Conservation (phyloP, 106 monocot species). For the Allium cepa region DNA sequence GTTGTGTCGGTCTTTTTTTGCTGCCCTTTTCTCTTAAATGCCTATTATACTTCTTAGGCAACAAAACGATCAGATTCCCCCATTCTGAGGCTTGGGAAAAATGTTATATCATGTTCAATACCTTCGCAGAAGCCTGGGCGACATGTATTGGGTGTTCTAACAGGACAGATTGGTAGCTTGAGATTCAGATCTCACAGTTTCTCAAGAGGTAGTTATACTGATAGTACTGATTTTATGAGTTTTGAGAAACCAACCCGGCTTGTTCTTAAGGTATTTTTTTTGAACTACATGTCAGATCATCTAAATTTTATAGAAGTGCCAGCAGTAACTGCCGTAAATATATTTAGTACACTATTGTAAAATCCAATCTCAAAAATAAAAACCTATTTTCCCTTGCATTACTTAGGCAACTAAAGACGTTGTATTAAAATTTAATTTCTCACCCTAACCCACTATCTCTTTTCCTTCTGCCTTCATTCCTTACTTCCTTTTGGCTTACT, state of each 20-base stretch:
- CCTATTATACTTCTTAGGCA: constrained; percentile 29
- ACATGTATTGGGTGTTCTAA: constrained; percentile 91
- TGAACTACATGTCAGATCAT: background rate
- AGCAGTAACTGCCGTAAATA: too few relatives aligned
- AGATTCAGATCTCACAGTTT: constrained; percentile 95
- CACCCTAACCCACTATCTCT: too few relatives aligned
- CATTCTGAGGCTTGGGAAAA: constrained; percentile 73
- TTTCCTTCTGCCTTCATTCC: too few relatives aligned
- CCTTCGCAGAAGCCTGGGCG: constrained; percentile 87
- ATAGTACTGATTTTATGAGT: constrained; percentile 96
- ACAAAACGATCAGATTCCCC: constrained; percentile 59
- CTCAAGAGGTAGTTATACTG: constrained; percentile 80
- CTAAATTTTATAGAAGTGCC: too few relatives aligned
- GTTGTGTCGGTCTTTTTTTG: background rate
- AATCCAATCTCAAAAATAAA: too few relatives aligned
- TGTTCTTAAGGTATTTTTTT: constrained; percentile 73
- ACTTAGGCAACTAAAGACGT: too few relatives aligned
- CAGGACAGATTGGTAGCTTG: constrained; percentile 89
- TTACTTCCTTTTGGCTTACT: too few relatives aligned
- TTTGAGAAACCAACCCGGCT: constrained; percentile 91
- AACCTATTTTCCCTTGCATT: too few relatives aligned
- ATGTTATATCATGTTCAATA: constrained; percentile 59
- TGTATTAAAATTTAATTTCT: too few relatives aligned
- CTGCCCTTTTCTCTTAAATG: too few relatives aligned
- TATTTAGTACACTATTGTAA: too few relatives aligned